These are phyloP conservation scores for Penicillium sp. DNA, from an alignment of 2,329 filamentous ascomycete genomes.

Conservation along the genomic window DNA sequence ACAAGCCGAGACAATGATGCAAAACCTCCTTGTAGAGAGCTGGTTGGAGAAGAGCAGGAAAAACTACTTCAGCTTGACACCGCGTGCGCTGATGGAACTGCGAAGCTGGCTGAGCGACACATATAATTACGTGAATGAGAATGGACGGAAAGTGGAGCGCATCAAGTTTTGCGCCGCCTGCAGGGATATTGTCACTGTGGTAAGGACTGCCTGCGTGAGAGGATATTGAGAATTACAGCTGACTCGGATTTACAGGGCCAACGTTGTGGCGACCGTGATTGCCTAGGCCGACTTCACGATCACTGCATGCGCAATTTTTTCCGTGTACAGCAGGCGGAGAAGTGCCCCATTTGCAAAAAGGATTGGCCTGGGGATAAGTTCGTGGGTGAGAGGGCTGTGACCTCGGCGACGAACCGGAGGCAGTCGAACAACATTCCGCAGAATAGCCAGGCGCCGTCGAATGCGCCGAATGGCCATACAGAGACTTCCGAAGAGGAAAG, in stretches of 20 bases:
- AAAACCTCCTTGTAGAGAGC: conserved; percentile 69
- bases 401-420: conserved; percentile 2
- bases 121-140: conserved; percentile 74
- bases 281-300: conserved; percentile 70
- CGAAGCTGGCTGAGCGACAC: conserved; percentile 79
- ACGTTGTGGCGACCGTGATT: conserved; percentile 68
- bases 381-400: conserved; percentile 54
- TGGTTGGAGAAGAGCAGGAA: conserved; percentile 77
- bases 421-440: conserved; percentile 3
- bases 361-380: conserved; percentile 52
- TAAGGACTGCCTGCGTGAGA: conserved; percentile 31
- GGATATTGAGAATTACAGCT: conserved; percentile 1
- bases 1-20: conserved; percentile 73
- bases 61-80: conserved; percentile 72
- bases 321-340: conserved; percentile 59
- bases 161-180: conserved; percentile 89
- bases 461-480: neutral
- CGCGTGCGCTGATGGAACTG: conserved; percentile 80
- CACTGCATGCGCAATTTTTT: conserved; percentile 74
- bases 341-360: conserved; percentile 61
- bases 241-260: conserved; percentile 54
- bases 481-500: conserved; percentile 1
- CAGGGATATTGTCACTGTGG: conserved; percentile 79
- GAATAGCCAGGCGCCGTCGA: neutral
- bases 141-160: conserved; percentile 57